These are phyloP conservation scores for Macrotyloma uniflorum DNA, from an alignment of 306 rosid genomes.

Conservation along the genomic window DNA sequence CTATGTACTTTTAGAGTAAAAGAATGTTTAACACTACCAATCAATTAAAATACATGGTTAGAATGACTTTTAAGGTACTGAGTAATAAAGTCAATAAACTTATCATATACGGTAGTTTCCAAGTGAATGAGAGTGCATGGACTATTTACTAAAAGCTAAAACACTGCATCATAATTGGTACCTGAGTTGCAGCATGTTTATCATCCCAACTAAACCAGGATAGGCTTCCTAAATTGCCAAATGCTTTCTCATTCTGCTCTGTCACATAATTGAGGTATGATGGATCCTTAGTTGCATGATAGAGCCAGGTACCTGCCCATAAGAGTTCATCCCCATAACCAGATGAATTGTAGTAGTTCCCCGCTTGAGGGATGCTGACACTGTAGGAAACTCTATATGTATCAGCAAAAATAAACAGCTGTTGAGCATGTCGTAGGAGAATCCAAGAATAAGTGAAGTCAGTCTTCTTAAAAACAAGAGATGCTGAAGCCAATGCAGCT, in stretches of 20 bases:
- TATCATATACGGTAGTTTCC: not conserved
- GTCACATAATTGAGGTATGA: conserved; percentile 62
- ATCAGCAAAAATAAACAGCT: conserved; percentile 70
- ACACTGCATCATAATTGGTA: not conserved
- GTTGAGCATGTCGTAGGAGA: conserved; percentile 60
- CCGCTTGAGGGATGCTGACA: conserved; percentile 68
- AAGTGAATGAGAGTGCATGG: not conserved
- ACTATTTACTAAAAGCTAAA: not conserved
- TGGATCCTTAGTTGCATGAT: conserved; percentile 65
- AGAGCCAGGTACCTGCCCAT: conserved; percentile 80
- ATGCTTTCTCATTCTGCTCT: conserved; percentile 47
- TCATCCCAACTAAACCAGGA: conserved; percentile 89
- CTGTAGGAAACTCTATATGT: conserved; percentile 64
- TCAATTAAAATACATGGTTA: not conserved
- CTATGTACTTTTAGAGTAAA: not conserved
- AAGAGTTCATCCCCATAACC: conserved; percentile 81
- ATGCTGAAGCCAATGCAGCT: conserved; percentile 76
- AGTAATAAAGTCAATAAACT: not conserved
- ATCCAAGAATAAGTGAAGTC: conserved; percentile 52
- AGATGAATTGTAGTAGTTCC: conserved; percentile 66
- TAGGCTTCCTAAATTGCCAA: conserved; percentile 53
- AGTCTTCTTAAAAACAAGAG: conserved; percentile 59
- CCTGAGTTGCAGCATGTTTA: conserved; percentile 75
- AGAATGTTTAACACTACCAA: not conserved
- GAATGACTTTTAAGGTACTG: not conserved